Conservation (phyloP, 768 basidiomycete species). For the Porpolomopsis calyptriformis region DNA sequence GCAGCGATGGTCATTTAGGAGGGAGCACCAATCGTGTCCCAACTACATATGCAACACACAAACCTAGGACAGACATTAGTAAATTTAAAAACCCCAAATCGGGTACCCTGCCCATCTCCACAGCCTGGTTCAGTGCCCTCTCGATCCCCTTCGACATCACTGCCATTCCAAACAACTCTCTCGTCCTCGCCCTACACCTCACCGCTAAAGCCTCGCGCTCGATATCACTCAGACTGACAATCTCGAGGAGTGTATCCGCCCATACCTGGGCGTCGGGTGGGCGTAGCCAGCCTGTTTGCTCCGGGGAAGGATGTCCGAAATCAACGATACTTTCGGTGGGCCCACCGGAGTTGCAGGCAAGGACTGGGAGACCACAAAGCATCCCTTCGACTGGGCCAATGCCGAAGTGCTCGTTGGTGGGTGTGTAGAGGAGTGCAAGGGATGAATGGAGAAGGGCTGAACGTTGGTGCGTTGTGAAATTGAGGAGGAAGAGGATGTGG, state of each 20-base stretch:
- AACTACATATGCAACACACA: no score
- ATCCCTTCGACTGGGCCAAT: slow-evolving; percentile 95
- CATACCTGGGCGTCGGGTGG: slow-evolving; percentile 52
- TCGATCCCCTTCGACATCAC: slow-evolving; percentile 60
- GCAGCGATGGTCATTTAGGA: no score
- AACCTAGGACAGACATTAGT: no score
- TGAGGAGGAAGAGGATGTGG: slow-evolving; percentile 80
- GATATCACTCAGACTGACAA: slow-evolving; percentile 33
- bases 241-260: slow-evolving; percentile 55
- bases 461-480: slow-evolving; percentile 79
- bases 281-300: slow-evolving; percentile 72
- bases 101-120: slow-evolving; percentile 34
- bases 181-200: slow-evolving; percentile 53
- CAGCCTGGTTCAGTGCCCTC: slow-evolving; percentile 41
- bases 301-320: slow-evolving; percentile 15
- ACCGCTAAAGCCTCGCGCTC: slow-evolving; percentile 40
- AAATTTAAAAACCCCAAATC: neutral
- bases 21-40: no score
- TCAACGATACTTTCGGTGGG: slow-evolving; percentile 75
- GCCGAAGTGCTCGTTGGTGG: slow-evolving; percentile 92
- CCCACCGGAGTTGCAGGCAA: slow-evolving; percentile 81
- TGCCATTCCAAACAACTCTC: slow-evolving; percentile 61
- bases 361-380: slow-evolving; percentile 80
- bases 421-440: slow-evolving; percentile 80
- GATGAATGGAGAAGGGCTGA: slow-evolving; percentile 70